phyloP scores from a whole-genome alignment of 2,329 filamentous ascomycete species.

The Chaetomiaceae sp. region DNA sequence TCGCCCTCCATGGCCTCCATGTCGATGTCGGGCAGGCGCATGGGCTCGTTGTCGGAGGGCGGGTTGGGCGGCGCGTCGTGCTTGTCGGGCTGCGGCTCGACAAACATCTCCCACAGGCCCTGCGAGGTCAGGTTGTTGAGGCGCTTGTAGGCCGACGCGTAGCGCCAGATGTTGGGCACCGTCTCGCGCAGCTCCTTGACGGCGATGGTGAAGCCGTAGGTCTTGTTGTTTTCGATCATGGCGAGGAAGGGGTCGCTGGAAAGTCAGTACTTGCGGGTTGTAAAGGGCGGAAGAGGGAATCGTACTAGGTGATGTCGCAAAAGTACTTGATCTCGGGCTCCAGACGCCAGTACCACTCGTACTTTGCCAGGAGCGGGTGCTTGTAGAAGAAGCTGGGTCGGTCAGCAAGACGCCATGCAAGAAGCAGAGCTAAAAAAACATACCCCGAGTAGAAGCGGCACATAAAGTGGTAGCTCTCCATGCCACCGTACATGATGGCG shows the following conservation, averaged over 20 bases:
- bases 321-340: slow-evolving; percentile 99
- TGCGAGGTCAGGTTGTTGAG: slow-evolving; percentile 85
- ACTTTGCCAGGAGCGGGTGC: slow-evolving; percentile 88
- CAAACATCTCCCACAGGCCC: slow-evolving; percentile 98
- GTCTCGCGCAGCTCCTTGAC: slow-evolving; percentile 98
- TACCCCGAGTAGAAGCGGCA: slow-evolving; percentile 98
- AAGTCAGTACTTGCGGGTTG: slow-evolving; percentile 12
- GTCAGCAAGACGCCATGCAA: slow-evolving; percentile 22
- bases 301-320: slow-evolving; percentile 97
- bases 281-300: not conserved
- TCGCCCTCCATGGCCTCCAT: slow-evolving; percentile 95
- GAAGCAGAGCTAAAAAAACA: slow-evolving; percentile 30
- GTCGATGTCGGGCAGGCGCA: slow-evolving; percentile 74
- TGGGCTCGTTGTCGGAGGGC: slow-evolving; percentile 71
- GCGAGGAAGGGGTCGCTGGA: slow-evolving; percentile 85
- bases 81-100: slow-evolving; percentile 70
- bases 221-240: slow-evolving; percentile 94
- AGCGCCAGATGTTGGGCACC: slow-evolving; percentile 97
- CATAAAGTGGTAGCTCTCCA: slow-evolving; percentile 99
- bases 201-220: slow-evolving; percentile 97
- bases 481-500: slow-evolving; percentile 98
- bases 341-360: slow-evolving; percentile 99
- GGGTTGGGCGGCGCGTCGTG: slow-evolving; percentile 64
- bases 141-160: slow-evolving; percentile 96
- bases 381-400: slow-evolving; percentile 81